Percentiles rank a stretch among this genome's conserved stretches.
These are phyloP conservation scores for Phalaenopsis hybrid DNA, from an alignment of 116 monocot genomes.

Conservation along the genomic window DNA sequence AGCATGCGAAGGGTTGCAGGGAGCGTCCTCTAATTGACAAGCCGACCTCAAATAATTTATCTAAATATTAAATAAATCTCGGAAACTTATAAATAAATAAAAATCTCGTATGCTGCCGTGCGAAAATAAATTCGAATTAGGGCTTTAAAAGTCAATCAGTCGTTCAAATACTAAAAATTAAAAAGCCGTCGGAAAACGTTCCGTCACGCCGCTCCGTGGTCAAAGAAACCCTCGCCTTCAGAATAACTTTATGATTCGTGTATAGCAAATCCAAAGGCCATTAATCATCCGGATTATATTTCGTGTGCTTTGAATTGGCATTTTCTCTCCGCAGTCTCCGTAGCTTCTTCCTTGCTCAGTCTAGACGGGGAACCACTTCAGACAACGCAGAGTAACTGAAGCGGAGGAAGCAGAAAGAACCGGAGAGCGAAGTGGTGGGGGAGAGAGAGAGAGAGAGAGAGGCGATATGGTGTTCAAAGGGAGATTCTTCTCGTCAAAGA, in stretches of 20 bases:
- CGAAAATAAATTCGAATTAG: too few species aligned
- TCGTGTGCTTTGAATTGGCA: background rate
- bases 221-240: background rate
- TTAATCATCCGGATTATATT: background rate
- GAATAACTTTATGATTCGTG: too few species aligned
- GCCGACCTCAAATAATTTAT: too few species aligned
- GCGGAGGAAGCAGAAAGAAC: background rate
- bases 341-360: background rate
- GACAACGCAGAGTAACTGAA: background rate
- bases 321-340: slow-evolving; percentile 2
- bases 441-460: background rate
- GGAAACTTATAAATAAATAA: too few species aligned
- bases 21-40: too few species aligned
- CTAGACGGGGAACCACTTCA: background rate
- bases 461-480: slow-evolving; percentile 36
- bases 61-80: too few species aligned
- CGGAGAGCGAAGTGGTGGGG: background rate
- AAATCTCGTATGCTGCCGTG: too few species aligned
- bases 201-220: background rate
- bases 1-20: too few species aligned
- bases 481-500: slow-evolving; percentile 43
- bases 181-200: background rate
- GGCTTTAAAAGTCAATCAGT: too few species aligned
- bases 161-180: too few species aligned
- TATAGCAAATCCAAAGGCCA: background rate